Evolutionary conservation across 352 stramenopile genomes (phyloP).

Genomic region (Hyaloperonospora brassicae): DNA sequence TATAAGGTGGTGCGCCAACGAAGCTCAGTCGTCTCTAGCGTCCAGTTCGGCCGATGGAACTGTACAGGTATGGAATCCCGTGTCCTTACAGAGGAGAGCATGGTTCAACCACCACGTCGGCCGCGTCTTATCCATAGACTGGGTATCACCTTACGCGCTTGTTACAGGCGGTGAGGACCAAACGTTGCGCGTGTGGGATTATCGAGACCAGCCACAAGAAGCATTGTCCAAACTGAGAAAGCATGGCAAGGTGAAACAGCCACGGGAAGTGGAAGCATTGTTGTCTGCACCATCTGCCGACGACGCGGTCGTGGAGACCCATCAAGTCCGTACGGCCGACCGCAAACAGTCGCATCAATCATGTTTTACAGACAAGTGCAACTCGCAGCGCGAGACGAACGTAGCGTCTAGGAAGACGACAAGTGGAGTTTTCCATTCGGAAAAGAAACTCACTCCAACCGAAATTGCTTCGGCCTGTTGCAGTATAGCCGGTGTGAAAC

Average conservation of each 20-base stretch:
- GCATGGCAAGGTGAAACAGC: conserved; percentile 19
- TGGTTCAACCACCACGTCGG: conserved; percentile 43
- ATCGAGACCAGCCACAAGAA: conserved; percentile 22
- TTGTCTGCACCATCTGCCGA: not conserved
- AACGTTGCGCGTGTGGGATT: conserved; percentile 55
- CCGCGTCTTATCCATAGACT: conserved; percentile 49
- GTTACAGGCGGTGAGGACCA: conserved; percentile 67
- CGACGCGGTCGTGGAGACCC: not conserved
- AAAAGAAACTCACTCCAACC: conserved; percentile 8
- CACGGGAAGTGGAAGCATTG: conserved; percentile 12
- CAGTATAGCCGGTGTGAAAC: conserved; percentile 3
- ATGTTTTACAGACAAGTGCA: not conserved
- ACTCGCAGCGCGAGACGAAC: conserved; percentile 3
- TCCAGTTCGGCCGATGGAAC: conserved; percentile 49
- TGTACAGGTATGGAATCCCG: conserved; percentile 47
- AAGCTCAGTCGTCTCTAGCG: conserved; percentile 22
- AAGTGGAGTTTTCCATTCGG: conserved; percentile 22
- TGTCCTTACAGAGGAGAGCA: conserved; percentile 13
- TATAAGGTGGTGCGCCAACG: conserved; percentile 33
- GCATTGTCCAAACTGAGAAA: conserved; percentile 17
- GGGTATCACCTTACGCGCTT: conserved; percentile 35
- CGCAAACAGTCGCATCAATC: not conserved
- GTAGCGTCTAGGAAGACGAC: conserved; percentile 26
- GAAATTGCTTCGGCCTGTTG: conserved; percentile 21
- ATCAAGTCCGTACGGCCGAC: not conserved